These are phyloP conservation scores for Dendrocalamus latiflorus DNA, from an alignment of 202 grass and related monocot genomes.

Conservation along the genomic window DNA sequence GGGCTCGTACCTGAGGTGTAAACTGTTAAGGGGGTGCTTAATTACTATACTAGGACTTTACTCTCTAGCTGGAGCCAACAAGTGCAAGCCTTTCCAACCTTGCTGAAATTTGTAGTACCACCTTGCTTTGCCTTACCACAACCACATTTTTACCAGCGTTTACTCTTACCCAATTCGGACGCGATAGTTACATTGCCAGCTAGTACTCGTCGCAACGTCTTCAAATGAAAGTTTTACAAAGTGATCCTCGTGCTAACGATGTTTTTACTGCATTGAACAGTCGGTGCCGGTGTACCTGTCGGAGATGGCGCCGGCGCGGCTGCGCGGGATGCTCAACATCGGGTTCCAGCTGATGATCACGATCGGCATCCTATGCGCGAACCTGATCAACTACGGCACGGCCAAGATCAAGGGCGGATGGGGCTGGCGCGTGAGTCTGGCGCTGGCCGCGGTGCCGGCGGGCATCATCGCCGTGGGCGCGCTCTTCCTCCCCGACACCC, in stretches of 20 bases:
- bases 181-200: no score
- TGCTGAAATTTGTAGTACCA: background rate
- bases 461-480: constrained; percentile 74
- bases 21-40: no score
- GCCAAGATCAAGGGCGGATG: constrained; percentile 78
- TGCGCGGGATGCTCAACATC: constrained; percentile 88
- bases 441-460: constrained; percentile 70
- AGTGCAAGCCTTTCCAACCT: background rate
- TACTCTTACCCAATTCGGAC: no score
- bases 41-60: no score
- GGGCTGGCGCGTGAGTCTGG: constrained; percentile 85
- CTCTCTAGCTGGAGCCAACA: no score
- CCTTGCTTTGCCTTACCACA: background rate
- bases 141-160: background rate
- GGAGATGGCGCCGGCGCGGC: constrained; percentile 65
- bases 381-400: constrained; percentile 87
- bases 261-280: constrained; percentile 20
- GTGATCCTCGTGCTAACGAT: background rate
- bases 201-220: background rate
- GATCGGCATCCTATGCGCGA: constrained; percentile 70
- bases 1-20: background rate
- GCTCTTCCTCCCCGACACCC: no score
- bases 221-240: background rate
- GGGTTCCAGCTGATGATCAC: constrained; percentile 92
- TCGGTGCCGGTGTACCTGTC: constrained; percentile 81